Evolutionary conservation across 106 monocot species (phyloP), one percentile per base, ranked within the genome.

Genomic region (Triglochin maritima): DNA sequence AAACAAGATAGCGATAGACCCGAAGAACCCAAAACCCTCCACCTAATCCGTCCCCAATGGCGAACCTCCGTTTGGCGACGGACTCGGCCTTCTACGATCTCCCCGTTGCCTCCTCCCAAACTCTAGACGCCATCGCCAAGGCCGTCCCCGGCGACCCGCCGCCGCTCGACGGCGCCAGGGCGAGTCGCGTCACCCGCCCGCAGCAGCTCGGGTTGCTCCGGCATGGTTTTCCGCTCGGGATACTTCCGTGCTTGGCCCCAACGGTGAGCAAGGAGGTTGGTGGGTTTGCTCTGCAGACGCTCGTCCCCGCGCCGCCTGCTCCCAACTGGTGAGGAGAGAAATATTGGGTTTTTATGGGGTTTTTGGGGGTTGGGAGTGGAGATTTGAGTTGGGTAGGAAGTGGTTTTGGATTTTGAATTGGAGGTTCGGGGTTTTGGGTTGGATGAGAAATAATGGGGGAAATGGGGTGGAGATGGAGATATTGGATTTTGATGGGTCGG

Each of bases 1-100:
- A 29, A 29, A 29, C 29, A 29, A 29, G 29, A 29, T 29, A 29
- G 0, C 29, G 29, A 29, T 29, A 29, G 29, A 29, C 29, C 29
- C 1, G 29, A 29, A 29, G 29, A 29, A 29, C 29, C 29, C 29
- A 29, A 29, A 29, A 29, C 29, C 29, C 29, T 29, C 29, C 29
- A 29, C 29, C 29, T 0, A 29, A 29, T 29, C 29, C 29, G 29
- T 29, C 29, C 29, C 29, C 29, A 29, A 83, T 81, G 89, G 76
- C 86, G 74, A 70, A 72, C 70, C 79, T 90, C 47, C 83, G 86
- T 7, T 47, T 79, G 50, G 86, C 90, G 5, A 86, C 86, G 86
- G 86, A 83, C 81, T 74, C 83, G 16, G 83, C 77, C 12, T 90
- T 90, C 77, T 86, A 77, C 79, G 86, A 89, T 71, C 72, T 86